phyloP scores from a whole-genome alignment of 805 yeast genomes.

The Pichia sporocuriosa region DNA sequence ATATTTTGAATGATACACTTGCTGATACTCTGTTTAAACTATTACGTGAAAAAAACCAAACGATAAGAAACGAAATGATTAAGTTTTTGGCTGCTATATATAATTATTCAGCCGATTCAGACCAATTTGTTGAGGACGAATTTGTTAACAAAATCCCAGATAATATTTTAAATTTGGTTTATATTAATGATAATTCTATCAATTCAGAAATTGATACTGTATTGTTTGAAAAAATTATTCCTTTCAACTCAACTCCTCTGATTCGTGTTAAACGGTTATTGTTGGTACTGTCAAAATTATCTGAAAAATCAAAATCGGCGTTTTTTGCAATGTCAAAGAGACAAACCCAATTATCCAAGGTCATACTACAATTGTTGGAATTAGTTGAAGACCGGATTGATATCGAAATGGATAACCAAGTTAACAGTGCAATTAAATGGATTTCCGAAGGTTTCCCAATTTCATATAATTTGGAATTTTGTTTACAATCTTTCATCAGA shows the following conservation, averaged over 20 bases:
- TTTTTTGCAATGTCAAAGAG: slow-evolving; percentile 64
- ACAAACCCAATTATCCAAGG: slow-evolving; percentile 55
- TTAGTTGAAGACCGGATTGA: slow-evolving; percentile 39
- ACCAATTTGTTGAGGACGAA: slow-evolving; percentile 20
- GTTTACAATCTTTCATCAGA: slow-evolving; percentile 45
- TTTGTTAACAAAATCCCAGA: slow-evolving; percentile 54
- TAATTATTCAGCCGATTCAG: slow-evolving; percentile 34
- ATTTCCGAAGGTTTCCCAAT: slow-evolving; percentile 51
- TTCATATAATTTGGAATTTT: slow-evolving; percentile 36
- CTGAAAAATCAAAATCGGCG: slow-evolving; percentile 53
- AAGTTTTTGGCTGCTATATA: slow-evolving; percentile 49
- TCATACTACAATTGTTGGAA: slow-evolving; percentile 41
- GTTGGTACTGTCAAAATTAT: slow-evolving; percentile 40
- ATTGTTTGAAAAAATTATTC: slow-evolving; percentile 54
- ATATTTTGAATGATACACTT: slow-evolving; percentile 40
- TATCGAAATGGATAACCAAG: slow-evolving; percentile 26
- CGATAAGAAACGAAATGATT: slow-evolving; percentile 57
- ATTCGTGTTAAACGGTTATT: slow-evolving; percentile 50
- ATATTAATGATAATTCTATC: slow-evolving; percentile 63
- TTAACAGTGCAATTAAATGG: slow-evolving; percentile 57
- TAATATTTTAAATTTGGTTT: slow-evolving; percentile 55
- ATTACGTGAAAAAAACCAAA: slow-evolving; percentile 62
- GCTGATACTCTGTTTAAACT: slow-evolving; percentile 53
- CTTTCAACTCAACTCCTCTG: slow-evolving; percentile 38
- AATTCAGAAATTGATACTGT: slow-evolving; percentile 58